Base-by-base conservation (phyloP, 345 rosid genomes). In the Triadica sebifera region DNA sequence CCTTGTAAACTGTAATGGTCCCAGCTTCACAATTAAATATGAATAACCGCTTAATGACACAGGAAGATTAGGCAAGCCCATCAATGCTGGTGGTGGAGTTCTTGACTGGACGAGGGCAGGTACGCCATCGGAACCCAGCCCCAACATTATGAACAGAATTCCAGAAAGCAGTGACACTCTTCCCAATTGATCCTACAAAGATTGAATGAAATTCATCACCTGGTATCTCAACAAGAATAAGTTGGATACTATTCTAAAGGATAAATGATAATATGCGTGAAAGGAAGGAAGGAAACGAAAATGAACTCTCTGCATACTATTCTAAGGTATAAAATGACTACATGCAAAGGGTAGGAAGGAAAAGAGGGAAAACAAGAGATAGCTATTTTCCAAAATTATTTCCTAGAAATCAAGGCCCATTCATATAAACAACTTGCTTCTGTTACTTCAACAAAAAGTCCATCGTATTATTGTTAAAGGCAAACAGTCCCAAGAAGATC, bases 121-220 rank as follows among this genome's bases (percentile, higher is more conserved):
- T 61, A 80, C 93, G 47, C 97, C 87, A 83, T 94, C 97, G 37
- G 97, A 73, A 75, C 98, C 97, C n/a, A 94, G 71, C 64, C 98
- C 98, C 85, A 91, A 70, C 70, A 83, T 89, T 72, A 94, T 64
- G 77, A 94, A 92, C 43, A 94, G 80, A 81, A 94, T 87, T 51
- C 93, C 93, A 15, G 89, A 94, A 74, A 94, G 92, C 71, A 94
- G 77, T 47, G 97, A 85, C 46, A 94, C 97, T 85, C 98, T 94
- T 68, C 86, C 97, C 87, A 94, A 63, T 87, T 94, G 98, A 80
- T 94, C 95, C 98, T 86, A 80, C 75, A 86, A 78, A 45, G 43
- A 22, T 72, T 17, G 45, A 24, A 20, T n/a, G 51, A 73, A 77
- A 65, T 77, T 65, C 70, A 71, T 65, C 12, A 9, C 0, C 76